phyloP scores from a whole-genome alignment of 169 alveolate species.

The Pseudocohnilembus persalinus region DNA sequence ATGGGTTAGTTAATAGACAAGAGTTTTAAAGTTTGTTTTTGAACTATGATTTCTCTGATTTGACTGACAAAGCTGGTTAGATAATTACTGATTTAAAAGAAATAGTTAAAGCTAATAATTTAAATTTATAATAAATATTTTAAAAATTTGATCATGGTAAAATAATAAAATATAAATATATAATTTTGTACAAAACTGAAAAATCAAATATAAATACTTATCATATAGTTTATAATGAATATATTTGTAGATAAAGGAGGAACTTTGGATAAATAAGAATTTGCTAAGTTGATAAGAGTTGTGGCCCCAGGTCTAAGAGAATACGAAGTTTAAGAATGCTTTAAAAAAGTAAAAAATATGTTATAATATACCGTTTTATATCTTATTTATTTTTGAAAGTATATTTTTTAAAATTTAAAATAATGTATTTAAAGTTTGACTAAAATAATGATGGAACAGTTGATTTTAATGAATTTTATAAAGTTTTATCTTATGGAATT shows the following conservation, averaged over 20 bases:
- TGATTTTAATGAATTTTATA: slow-evolving; percentile 9
- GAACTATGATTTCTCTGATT: slow-evolving; percentile 36
- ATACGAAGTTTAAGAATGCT: slow-evolving; percentile 11
- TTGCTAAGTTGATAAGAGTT: slow-evolving; percentile 22
- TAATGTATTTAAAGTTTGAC: slow-evolving; percentile 1
- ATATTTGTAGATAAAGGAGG: slow-evolving; percentile 32
- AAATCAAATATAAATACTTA: neutral
- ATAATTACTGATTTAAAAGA: slow-evolving; percentile 46
- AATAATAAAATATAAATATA: too few species aligned
- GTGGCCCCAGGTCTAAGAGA: slow-evolving; percentile 45
- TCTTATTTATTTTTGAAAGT: too few species aligned
- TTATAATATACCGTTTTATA: too few species aligned
- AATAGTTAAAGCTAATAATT: slow-evolving; percentile 41
- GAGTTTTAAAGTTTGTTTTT: slow-evolving; percentile 37
- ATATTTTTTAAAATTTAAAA: too few species aligned
- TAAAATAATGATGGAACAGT: slow-evolving; percentile 5
- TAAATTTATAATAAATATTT: slow-evolving; percentile 32
- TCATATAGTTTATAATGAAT: neutral
- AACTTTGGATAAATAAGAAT: slow-evolving; percentile 33
- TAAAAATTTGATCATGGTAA: slow-evolving; percentile 29
- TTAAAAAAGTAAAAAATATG: neutral
- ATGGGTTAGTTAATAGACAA: slow-evolving; percentile 10
- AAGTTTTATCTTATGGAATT: slow-evolving; percentile 4
- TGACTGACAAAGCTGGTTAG: slow-evolving; percentile 29
- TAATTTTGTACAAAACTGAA: neutral